Percentiles rank a stretch among this genome's conserved stretches.
Evolutionary conservation across 495 filamentous ascomycete genomes (phyloP).

Genomic region (Aspergillus sparsus): DNA sequence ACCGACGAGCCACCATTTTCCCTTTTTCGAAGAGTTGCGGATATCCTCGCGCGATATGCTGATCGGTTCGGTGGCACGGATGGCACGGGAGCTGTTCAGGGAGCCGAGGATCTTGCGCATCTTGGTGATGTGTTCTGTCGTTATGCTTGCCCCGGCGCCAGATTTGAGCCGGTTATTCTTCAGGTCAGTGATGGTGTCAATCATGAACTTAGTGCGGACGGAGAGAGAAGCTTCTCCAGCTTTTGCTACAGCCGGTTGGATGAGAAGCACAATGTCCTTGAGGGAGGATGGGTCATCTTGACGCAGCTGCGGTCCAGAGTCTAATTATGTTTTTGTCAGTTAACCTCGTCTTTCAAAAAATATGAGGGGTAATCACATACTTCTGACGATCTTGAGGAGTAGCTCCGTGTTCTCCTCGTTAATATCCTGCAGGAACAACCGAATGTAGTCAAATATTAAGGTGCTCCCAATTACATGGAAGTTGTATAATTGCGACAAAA

Average conservation of each 20-base stretch:
- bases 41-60: slow-evolving; percentile 80
- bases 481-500: slow-evolving; percentile 86
- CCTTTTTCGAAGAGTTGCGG: slow-evolving; percentile 75
- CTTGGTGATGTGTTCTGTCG: slow-evolving; percentile 73
- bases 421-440: slow-evolving; percentile 69
- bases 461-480: slow-evolving; percentile 83
- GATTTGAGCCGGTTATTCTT: slow-evolving; percentile 92
- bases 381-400: slow-evolving; percentile 78
- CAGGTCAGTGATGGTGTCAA: slow-evolving; percentile 89
- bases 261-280: slow-evolving; percentile 82
- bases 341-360: not conserved
- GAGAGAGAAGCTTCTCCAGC: slow-evolving; percentile 70
- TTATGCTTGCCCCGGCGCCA: slow-evolving; percentile 60
- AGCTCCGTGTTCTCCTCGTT: slow-evolving; percentile 92
- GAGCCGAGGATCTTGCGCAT: slow-evolving; percentile 83
- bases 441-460: slow-evolving; percentile 87
- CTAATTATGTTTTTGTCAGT: slow-evolving; percentile 29
- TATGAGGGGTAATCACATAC: slow-evolving; percentile 35
- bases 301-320: slow-evolving; percentile 76
- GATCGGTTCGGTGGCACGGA: slow-evolving; percentile 78
- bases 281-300: slow-evolving; percentile 89
- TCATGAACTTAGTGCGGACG: slow-evolving; percentile 95
- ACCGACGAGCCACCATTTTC: slow-evolving; percentile 98
- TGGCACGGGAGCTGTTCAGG: slow-evolving; percentile 61
- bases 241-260: slow-evolving; percentile 69